Conservation (phyloP, 805 yeast genomes). For the Alloascoidea hylecoeti region DNA sequence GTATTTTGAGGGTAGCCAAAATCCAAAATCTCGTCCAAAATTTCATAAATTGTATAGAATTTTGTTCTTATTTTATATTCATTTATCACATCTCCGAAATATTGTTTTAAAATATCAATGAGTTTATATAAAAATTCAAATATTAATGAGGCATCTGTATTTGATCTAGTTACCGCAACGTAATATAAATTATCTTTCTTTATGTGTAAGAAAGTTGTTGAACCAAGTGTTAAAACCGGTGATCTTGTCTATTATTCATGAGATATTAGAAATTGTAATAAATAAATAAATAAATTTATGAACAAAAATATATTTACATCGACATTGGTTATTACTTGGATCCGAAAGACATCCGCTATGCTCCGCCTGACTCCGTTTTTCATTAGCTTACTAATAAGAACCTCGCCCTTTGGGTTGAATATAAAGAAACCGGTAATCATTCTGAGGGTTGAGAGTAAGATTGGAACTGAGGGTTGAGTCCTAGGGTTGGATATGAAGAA, state of each 20-base stretch:
- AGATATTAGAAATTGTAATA: not conserved
- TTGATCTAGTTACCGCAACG: constrained; percentile 82
- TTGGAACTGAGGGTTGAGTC: no score
- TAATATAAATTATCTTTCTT: constrained; percentile 52
- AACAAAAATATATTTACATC: constrained; percentile 18
- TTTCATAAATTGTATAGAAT: constrained; percentile 58
- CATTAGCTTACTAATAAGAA: constrained; percentile 59
- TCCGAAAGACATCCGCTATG: constrained; percentile 79
- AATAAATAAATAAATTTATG: not conserved
- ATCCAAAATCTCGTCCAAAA: constrained; percentile 63
- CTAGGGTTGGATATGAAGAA: no score
- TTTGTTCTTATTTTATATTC: constrained; percentile 47
- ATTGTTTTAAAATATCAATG: constrained; percentile 33
- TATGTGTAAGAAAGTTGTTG: constrained; percentile 80
- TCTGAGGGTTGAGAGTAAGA: constrained; percentile 3
- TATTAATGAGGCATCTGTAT: constrained; percentile 69
- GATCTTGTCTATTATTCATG: constrained; percentile 27
- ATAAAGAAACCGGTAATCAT: constrained; percentile 83
- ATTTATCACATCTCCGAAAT: constrained; percentile 20
- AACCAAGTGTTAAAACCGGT: constrained; percentile 76
- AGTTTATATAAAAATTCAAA: constrained; percentile 68
- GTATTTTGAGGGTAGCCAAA: constrained; percentile 66
- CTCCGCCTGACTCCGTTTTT: constrained; percentile 66
- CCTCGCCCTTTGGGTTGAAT: constrained; percentile 71
- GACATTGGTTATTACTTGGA: constrained; percentile 69